Conservation (phyloP, 345 rosid species). For the Dimocarpus longan region DNA sequence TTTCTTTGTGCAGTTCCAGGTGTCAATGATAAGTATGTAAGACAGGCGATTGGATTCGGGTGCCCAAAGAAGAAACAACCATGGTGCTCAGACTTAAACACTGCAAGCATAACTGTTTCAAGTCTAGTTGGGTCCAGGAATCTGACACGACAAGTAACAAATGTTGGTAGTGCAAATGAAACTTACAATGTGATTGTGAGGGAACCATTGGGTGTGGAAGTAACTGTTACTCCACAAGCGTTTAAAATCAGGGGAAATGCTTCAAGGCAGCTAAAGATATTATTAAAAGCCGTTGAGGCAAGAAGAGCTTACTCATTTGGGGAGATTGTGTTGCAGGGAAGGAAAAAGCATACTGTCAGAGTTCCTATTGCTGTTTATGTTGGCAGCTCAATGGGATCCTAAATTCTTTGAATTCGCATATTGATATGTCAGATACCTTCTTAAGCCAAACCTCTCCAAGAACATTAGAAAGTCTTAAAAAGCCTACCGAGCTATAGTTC, state of each 20-base stretch:
- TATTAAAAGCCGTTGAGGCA: conserved; percentile 30
- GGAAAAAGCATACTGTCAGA: conserved; percentile 35
- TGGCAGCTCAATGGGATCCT: conserved; percentile 21
- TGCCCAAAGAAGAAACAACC: conserved; percentile 29
- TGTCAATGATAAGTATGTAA: conserved; percentile 35
- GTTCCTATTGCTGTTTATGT: conserved; percentile 44
- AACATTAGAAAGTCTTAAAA: neutral
- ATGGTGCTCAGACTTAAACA: conserved; percentile 49
- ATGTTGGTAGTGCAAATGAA: conserved; percentile 32
- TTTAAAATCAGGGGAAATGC: conserved; percentile 30
- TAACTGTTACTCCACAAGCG: conserved; percentile 26
- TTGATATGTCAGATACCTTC: neutral
- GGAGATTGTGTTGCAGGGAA: conserved; percentile 39
- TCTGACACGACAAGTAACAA: conserved; percentile 37
- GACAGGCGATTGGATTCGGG: conserved; percentile 34
- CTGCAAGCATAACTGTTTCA: conserved; percentile 40
- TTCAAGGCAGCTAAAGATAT: conserved; percentile 35
- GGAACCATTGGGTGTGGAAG: conserved; percentile 36
- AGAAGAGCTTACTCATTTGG: conserved; percentile 38
- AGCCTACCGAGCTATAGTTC: neutral
- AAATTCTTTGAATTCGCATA: conserved; percentile 9
- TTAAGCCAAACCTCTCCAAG: neutral
- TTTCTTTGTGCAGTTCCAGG: conserved; percentile 53
- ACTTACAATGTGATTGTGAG: conserved; percentile 33
- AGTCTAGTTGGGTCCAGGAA: conserved; percentile 41